Conservation (phyloP, 2,329 filamentous ascomycete genomes). For the Ophiostoma pallidulum region DNA sequence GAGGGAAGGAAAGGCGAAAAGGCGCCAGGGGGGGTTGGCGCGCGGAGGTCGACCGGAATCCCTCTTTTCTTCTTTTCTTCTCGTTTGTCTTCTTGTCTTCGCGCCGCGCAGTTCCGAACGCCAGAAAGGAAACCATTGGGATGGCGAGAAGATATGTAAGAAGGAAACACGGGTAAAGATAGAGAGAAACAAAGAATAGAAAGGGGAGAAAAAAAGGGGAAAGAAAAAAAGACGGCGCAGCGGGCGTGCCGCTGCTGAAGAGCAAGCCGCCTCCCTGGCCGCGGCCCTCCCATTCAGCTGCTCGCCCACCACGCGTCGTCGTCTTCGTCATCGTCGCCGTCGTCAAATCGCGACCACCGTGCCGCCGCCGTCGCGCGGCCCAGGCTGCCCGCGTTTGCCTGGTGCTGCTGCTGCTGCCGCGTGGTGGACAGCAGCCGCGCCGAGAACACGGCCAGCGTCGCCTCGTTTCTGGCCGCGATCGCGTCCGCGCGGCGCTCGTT, state of each 20-base stretch:
- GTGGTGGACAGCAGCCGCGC: too few species aligned
- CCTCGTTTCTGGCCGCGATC: too few species aligned
- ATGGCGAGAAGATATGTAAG: neutral
- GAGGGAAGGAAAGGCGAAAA: neutral
- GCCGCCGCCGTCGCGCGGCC: constrained; percentile 34
- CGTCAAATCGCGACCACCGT: constrained; percentile 23
- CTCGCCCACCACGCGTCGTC: constrained; percentile 8
- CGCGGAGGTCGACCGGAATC: too few species aligned
- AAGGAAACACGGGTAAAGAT: neutral
- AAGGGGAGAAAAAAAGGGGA: neutral
- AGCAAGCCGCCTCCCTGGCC: constrained; percentile 4
- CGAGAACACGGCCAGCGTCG: too few species aligned
- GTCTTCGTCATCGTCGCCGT: constrained; percentile 18
- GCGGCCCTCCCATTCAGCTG: neutral
- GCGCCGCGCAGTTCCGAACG: too few species aligned
- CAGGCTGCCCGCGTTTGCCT: too few species aligned
- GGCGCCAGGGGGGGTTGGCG: too few species aligned
- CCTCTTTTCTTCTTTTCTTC: too few species aligned
- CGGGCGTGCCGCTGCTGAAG: constrained; percentile 1
- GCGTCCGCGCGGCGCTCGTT: too few species aligned
- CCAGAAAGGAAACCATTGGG: too few species aligned
- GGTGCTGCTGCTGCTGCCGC: too few species aligned
- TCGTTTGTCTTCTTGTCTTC: too few species aligned
- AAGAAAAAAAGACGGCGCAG: neutral
- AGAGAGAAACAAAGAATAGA: neutral